Evolutionary conservation across 345 rosid species (phyloP).

Genomic region (Salix koriyanagi): DNA sequence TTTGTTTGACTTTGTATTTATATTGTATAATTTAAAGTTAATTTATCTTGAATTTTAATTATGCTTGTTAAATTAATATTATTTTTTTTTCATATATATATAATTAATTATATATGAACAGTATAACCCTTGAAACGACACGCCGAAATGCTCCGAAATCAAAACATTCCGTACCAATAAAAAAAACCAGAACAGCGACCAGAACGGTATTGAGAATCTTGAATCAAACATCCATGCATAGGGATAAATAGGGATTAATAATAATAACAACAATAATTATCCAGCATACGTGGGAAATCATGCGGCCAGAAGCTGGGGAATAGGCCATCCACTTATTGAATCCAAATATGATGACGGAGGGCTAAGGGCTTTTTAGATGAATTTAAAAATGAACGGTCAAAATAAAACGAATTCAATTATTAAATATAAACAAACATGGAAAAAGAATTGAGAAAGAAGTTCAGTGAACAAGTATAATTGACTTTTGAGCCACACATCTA

Average conservation of each 20-base stretch:
- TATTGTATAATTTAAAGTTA: too few species aligned
- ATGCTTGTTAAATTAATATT: too few species aligned
- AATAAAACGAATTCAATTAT: neutral
- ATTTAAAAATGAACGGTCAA: neutral
- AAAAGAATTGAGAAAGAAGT: neutral
- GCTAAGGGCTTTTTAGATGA: neutral
- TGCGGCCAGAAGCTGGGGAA: neutral
- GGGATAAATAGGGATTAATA: neutral
- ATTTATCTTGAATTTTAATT: too few species aligned
- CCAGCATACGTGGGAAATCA: neutral
- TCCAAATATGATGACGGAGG: neutral
- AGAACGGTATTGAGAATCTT: rapidly evolving
- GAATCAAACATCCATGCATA: too few species aligned
- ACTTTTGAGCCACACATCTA: too few species aligned
- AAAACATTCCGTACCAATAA: too few species aligned
- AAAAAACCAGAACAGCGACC: rapidly evolving
- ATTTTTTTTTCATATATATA: too few species aligned
- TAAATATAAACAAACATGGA: neutral
- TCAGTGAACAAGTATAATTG: neutral
- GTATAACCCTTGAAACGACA: rapidly evolving
- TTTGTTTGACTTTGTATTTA: too few species aligned
- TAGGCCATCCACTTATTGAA: neutral
- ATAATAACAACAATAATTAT: neutral
- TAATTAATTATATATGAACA: too few species aligned
- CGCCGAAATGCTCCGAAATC: rapidly evolving